Evolutionary conservation across 176 grass and related monocot species (phyloP).

Genomic region (Carex parvula): DNA sequence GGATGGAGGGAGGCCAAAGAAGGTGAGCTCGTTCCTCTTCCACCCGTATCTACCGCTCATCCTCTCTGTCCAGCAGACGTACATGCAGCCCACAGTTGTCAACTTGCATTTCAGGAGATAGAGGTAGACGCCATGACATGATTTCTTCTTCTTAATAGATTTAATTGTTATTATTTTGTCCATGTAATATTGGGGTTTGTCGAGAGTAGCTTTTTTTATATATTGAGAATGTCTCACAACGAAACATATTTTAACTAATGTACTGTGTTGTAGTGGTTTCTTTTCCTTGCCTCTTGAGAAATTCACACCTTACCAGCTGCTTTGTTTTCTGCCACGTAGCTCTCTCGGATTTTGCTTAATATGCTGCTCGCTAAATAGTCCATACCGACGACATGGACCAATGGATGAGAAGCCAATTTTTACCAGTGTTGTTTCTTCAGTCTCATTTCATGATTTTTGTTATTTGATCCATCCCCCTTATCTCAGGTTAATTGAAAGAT

Average conservation of each 20-base stretch:
- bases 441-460: background rate
- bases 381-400: background rate
- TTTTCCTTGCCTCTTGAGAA: background rate
- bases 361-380: background rate
- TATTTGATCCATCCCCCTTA: background rate
- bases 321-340: background rate
- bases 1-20: conserved; percentile 54
- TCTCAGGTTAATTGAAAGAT: too few relatives aligned
- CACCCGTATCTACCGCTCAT: conserved; percentile 79
- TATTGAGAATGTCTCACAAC: background rate
- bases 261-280: background rate
- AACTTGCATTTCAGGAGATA: conserved; percentile 84
- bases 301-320: background rate
- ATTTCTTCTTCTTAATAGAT: background rate
- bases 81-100: conserved; percentile 73
- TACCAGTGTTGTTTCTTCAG: background rate
- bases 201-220: background rate
- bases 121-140: conserved; percentile 1
- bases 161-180: background rate
- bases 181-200: background rate
- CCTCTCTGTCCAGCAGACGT: conserved; percentile 91
- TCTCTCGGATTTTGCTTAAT: too few relatives aligned
- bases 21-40: conserved; percentile 70
- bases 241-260: background rate
- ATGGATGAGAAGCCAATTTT: background rate